A percentile compares a stretch with the other conserved stretches of the same genome.
These are phyloP conservation scores for Melanopsichium pennsylvanicum DNA, from an alignment of 1,284 basidiomycete species.

Conservation along the genomic window DNA sequence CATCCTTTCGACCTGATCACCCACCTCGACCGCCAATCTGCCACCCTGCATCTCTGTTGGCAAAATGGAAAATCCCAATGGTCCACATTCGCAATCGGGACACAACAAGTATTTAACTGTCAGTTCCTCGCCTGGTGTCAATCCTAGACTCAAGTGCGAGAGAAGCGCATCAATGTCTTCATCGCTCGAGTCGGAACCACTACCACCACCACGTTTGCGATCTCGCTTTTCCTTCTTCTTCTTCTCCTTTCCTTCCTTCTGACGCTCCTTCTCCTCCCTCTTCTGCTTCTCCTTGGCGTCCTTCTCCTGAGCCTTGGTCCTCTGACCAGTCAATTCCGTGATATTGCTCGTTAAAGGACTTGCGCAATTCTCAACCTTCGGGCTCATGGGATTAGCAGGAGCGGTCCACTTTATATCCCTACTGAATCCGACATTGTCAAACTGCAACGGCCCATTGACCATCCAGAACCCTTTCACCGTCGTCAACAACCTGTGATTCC, in stretches of 20 bases:
- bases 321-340: not conserved
- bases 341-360: slow-evolving; percentile 8
- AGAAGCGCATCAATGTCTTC: slow-evolving; percentile 35
- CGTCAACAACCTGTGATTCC: slow-evolving; percentile 25
- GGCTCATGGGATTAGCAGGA: slow-evolving; percentile 11
- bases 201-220: slow-evolving; percentile 17
- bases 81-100: slow-evolving; percentile 64
- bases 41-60: slow-evolving; percentile 48
- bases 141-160: slow-evolving; percentile 36
- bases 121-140: slow-evolving; percentile 47
- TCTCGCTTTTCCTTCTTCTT: slow-evolving; percentile 34
- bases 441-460: slow-evolving; percentile 54
- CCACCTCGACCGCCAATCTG: slow-evolving; percentile 50
- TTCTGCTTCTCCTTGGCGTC: slow-evolving; percentile 27
- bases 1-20: slow-evolving; percentile 44
- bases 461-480: slow-evolving; percentile 56
- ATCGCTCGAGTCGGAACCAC: slow-evolving; percentile 32
- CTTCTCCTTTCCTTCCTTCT: slow-evolving; percentile 22
- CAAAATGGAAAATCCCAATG: slow-evolving; percentile 60
- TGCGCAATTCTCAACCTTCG: not conserved
- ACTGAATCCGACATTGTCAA: slow-evolving; percentile 63
- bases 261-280: slow-evolving; percentile 31
- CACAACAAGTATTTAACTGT: slow-evolving; percentile 63
- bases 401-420: slow-evolving; percentile 58
- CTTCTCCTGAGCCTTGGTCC: slow-evolving; percentile 32